These are phyloP conservation scores for Exophiala alcalophila DNA, from an alignment of 2,329 filamentous ascomycete genomes.

Conservation along the genomic window DNA sequence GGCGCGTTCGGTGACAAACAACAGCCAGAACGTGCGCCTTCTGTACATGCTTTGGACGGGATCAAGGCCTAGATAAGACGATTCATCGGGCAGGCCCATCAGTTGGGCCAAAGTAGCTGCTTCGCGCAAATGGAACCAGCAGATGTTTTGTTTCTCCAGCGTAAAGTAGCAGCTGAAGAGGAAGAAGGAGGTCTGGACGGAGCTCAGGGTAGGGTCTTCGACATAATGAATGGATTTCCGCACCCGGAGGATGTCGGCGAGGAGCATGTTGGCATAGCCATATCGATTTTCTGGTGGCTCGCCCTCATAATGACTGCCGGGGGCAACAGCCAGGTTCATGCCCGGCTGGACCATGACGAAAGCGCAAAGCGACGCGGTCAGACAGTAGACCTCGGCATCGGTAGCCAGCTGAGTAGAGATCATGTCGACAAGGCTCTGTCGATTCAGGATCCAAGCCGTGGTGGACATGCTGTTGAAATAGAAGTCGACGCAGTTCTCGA, in stretches of 20 bases:
- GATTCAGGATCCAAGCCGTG: conserved; percentile 44
- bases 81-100: conserved; percentile 44
- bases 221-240: conserved; percentile 41
- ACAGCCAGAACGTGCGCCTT: conserved; percentile 68
- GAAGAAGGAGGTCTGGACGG: conserved; percentile 70
- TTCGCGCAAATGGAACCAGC: conserved; percentile 77
- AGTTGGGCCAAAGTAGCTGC: conserved; percentile 63
- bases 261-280: conserved; percentile 63
- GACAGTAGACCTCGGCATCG: conserved; percentile 49
- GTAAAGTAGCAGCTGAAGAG: conserved; percentile 70
- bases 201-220: conserved; percentile 41
- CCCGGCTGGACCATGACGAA: conserved; percentile 46
- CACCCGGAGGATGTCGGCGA: conserved; percentile 60
- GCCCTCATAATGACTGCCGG: conserved; percentile 57
- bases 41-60: conserved; percentile 60
- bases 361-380: conserved; percentile 42
- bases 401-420: conserved; percentile 27
- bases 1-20: conserved; percentile 68
- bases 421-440: conserved; percentile 37
- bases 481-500: conserved; percentile 65
- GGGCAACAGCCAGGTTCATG: conserved; percentile 50
- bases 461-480: conserved; percentile 61
- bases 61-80: conserved; percentile 57
- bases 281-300: conserved; percentile 54
- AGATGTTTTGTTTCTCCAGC: conserved; percentile 69